Evolutionary conservation across 345 rosid genomes (phyloP).

Genomic region (Populus simonii): DNA sequence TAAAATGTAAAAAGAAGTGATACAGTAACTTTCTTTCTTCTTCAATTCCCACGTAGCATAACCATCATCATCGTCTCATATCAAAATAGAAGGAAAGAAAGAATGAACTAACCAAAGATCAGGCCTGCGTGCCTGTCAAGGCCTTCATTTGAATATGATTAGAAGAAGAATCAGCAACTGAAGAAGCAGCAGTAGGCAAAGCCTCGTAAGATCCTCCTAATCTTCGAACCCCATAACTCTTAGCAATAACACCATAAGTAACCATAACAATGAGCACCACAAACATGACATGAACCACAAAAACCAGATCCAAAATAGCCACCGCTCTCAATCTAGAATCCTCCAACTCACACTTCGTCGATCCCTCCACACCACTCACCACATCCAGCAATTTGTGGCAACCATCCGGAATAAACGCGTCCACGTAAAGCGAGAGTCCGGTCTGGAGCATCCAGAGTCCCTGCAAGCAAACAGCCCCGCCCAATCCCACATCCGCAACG

Average conservation of each 20-base stretch:
- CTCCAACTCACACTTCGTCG: constrained; percentile 76
- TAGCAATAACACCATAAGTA: constrained; percentile 52
- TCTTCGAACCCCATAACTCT: constrained; percentile 36
- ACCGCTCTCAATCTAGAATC: constrained; percentile 76
- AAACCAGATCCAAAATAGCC: constrained; percentile 76
- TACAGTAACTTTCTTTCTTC: neutral
- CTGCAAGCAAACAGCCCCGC: constrained; percentile 64
- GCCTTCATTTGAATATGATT: constrained; percentile 75
- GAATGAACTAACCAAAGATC: constrained; percentile 13
- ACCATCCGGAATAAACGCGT: constrained; percentile 83
- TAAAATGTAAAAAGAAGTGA: neutral
- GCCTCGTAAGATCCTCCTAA: constrained; percentile 79
- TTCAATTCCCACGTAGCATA: neutral
- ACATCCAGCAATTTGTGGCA: constrained; percentile 80
- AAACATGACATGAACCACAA: constrained; percentile 64
- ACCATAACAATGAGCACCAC: constrained; percentile 53
- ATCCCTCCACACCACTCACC: constrained; percentile 70
- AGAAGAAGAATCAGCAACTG: constrained; percentile 34
- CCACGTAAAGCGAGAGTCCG: constrained; percentile 81
- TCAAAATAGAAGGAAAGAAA: neutral
- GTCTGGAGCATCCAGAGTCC: constrained; percentile 91
- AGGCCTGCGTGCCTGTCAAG: constrained; percentile 74
- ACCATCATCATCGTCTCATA: neutral
- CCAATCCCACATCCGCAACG: constrained; percentile 68
- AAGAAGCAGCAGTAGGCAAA: constrained; percentile 45